Base-by-base conservation (phyloP, 192 early-diverging fungal species). In the Rhizophagus clarus region DNA sequence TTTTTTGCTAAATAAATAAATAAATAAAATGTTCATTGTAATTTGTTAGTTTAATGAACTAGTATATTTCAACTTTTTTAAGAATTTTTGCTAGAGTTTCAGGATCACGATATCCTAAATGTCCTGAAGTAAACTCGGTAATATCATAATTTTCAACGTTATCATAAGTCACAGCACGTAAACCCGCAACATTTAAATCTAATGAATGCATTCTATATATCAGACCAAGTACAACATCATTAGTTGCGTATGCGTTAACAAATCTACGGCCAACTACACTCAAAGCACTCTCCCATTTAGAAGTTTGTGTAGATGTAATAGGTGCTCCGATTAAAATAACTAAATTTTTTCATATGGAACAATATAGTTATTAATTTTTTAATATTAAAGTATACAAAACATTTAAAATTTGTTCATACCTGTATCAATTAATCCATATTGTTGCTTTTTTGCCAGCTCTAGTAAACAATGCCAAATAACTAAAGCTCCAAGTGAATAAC, bases 271-370 rank as follows among this genome's bases (percentile, higher is more conserved):
- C 80, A 2, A 88, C 86, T 15, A 86, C 86, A 10, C 84, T 82
- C 0, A 79, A 67, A 2, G 79, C 86, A 2, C 78, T 76, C 11
- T 81, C 64, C 90, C 90, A 91, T 78, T 82, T 77, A 8, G 82
- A 70, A 5, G 42, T 32, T 60, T 83, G 42, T 47, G 81, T 79
- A 11, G 82, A 83, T 63, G 86, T 80, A 63, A 91, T 85, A 15
- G 90, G 90, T 14, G 88, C 87, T 14, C 88, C 90, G 74, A 91
- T 70, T 24, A 91, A 51, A 7, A 91, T 83, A 34, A 89, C 89
- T 63, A 49, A 56, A 76, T 42, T 47, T 15, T 62, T 28, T n/a
- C 5, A 74, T 62, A 67, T 42, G 32, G 3, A 3, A 74, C 1
- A 61, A 61, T 61, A 11, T n/a, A 20, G 31, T 61, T 56, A 61